Evolutionary conservation across 2,329 filamentous ascomycete genomes (phyloP).

Genomic region (Fusarium sacchari): DNA sequence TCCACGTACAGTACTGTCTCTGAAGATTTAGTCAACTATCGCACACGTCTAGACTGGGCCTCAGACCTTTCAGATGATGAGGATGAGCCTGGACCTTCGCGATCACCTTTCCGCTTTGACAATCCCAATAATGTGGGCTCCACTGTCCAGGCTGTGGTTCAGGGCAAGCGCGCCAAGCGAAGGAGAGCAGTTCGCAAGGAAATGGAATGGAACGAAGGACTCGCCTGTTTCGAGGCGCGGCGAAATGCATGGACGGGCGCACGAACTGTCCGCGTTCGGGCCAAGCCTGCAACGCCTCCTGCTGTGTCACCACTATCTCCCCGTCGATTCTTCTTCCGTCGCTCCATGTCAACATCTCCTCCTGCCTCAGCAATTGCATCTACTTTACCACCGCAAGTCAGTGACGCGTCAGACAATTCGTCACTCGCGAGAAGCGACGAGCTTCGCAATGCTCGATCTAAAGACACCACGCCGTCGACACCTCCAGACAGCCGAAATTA

Average conservation of each 20-base stretch:
- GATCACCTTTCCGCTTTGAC: slow-evolving; percentile 63
- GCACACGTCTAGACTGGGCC: slow-evolving; percentile 64
- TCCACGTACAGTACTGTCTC: slow-evolving; percentile 68
- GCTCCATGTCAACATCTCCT: slow-evolving; percentile 56
- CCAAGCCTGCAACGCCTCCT: slow-evolving; percentile 55
- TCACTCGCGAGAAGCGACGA: slow-evolving; percentile 54
- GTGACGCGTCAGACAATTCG: slow-evolving; percentile 53
- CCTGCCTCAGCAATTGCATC: slow-evolving; percentile 41
- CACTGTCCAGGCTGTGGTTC: slow-evolving; percentile 53
- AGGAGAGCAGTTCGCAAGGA: slow-evolving; percentile 70
- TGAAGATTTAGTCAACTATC: slow-evolving; percentile 62
- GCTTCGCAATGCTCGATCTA: slow-evolving; percentile 47
- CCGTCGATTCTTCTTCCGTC: slow-evolving; percentile 62
- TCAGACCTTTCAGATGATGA: slow-evolving; percentile 67
- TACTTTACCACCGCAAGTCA: slow-evolving; percentile 37
- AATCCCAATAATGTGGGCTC: slow-evolving; percentile 58
- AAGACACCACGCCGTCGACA: slow-evolving; percentile 48
- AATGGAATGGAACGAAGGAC: slow-evolving; percentile 80
- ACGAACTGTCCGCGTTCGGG: slow-evolving; percentile 64
- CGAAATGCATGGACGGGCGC: slow-evolving; percentile 90
- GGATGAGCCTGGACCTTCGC: slow-evolving; percentile 50
- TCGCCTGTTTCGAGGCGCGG: slow-evolving; percentile 80
- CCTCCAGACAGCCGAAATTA: slow-evolving; percentile 45
- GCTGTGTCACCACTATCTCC: slow-evolving; percentile 58
- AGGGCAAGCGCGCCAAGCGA: slow-evolving; percentile 64